Percentiles rank a stretch among this genome's conserved stretches.
These are phyloP conservation scores for Apophysomyces sp. DNA, from an alignment of 371 early-diverging fungal genomes.

Conservation along the genomic window DNA sequence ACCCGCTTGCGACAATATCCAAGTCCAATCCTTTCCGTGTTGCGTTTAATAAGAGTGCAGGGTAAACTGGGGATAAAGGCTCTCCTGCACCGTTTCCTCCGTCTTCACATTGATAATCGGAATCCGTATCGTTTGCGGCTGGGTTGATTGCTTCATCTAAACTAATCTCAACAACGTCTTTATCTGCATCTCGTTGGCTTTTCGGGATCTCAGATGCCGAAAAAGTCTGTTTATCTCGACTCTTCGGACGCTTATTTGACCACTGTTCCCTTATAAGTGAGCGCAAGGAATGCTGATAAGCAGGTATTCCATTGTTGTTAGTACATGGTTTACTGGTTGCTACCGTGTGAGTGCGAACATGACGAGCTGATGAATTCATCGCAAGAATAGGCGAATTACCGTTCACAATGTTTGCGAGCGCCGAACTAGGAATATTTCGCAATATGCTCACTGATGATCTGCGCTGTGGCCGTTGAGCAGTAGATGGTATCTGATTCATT, in stretches of 20 bases:
- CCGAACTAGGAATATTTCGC: conserved; percentile 26
- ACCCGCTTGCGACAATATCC: background rate
- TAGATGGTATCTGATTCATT: background rate
- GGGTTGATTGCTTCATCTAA: conserved; percentile 12
- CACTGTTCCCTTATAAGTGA: conserved; percentile 32
- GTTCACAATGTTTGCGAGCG: conserved; percentile 29
- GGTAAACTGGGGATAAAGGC: conserved; percentile 21
- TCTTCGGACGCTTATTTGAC: conserved; percentile 15
- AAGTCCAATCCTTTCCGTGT: background rate
- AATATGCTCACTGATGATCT: conserved; percentile 35
- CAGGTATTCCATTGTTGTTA: conserved; percentile 14
- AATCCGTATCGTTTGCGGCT: conserved; percentile 15
- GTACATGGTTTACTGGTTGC: background rate
- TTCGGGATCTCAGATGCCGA: conserved; percentile 1
- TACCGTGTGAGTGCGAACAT: background rate
- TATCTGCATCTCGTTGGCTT: conserved; percentile 26
- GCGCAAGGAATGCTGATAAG: conserved; percentile 32
- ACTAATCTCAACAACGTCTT: conserved; percentile 40
- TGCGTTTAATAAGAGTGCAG: conserved; percentile 28
- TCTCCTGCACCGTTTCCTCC: background rate
- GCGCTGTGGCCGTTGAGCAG: conserved; percentile 7
- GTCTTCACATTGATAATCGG: conserved; percentile 2
- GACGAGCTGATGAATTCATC: conserved; percentile 10
- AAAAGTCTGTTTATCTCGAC: conserved; percentile 15
- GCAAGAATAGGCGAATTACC: conserved; percentile 25